These are phyloP conservation scores for Starmerella etchellsii DNA, from an alignment of 805 yeast genomes.

Conservation along the genomic window DNA sequence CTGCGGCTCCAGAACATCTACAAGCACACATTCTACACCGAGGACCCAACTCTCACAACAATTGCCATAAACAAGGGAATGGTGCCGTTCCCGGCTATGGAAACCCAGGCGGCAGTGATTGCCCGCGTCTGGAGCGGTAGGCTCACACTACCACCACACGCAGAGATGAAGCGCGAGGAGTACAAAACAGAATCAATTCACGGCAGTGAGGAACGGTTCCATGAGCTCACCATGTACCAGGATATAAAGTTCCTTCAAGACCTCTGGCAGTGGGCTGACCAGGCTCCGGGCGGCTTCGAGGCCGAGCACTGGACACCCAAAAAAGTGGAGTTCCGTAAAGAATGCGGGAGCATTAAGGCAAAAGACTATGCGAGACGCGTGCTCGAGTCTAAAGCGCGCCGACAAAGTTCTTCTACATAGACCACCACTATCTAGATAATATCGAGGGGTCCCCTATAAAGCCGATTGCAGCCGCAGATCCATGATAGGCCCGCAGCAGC, in stretches of 20 bases:
- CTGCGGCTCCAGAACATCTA: slow-evolving; percentile 40
- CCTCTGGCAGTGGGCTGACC: slow-evolving; percentile 28
- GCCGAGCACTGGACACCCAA: slow-evolving; percentile 42
- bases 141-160: slow-evolving; percentile 36
- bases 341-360: slow-evolving; percentile 1
- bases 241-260: slow-evolving; percentile 47
- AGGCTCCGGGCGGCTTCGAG: slow-evolving; percentile 28
- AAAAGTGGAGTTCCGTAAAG: slow-evolving; percentile 10
- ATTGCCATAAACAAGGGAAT: slow-evolving; percentile 36
- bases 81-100: slow-evolving; percentile 28
- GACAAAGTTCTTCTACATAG: too few species aligned
- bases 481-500: slow-evolving; percentile 12
- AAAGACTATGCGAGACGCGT: slow-evolving; percentile 3
- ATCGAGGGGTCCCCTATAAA: slow-evolving; percentile 13
- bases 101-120: slow-evolving; percentile 51
- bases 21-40: slow-evolving; percentile 43
- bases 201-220: slow-evolving; percentile 39
- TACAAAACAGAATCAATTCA: slow-evolving; percentile 28
- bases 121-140: slow-evolving; percentile 49
- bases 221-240: slow-evolving; percentile 40
- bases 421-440: too few species aligned
- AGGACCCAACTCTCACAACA: slow-evolving; percentile 52
- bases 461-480: slow-evolving; percentile 15
- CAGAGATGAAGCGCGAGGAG: slow-evolving; percentile 33
- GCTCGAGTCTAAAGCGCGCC: slow-evolving; percentile 1